These are phyloP conservation scores for Neoscytalidium dimidiatum DNA, from an alignment of 2,329 filamentous ascomycete species.

Conservation along the genomic window DNA sequence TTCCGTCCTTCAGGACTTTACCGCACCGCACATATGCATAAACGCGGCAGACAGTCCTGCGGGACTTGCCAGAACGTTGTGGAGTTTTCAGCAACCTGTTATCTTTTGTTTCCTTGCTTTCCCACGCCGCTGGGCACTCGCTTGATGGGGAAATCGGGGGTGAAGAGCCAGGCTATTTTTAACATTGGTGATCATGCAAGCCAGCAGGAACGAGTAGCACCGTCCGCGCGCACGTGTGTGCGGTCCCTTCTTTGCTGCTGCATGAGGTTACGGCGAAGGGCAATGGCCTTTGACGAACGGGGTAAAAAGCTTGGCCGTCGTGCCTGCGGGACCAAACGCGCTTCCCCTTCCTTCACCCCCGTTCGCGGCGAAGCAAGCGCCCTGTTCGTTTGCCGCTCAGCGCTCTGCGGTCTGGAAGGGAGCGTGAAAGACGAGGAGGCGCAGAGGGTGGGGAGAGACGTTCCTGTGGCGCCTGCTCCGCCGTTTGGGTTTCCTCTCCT, in stretches of 20 bases:
- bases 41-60: background rate
- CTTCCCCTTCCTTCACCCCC: background rate
- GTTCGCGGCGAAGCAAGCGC: too few species aligned
- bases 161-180: background rate
- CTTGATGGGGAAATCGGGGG: background rate
- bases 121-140: background rate
- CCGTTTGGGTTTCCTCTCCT: background rate
- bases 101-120: background rate
- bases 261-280: background rate
- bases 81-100: background rate
- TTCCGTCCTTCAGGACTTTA: background rate
- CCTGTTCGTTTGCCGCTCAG: too few species aligned
- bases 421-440: too few species aligned
- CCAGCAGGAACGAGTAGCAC: background rate
- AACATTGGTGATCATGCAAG: slow-evolving; percentile 3
- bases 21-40: background rate
- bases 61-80: background rate
- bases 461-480: background rate
- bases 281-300: background rate
- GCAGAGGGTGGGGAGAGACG: background rate
- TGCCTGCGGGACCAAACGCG: background rate
- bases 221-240: background rate
- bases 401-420: too few species aligned
- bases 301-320: background rate
- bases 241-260: background rate